Evolutionary conservation across 1,284 basidiomycete species (phyloP).

Genomic region (Peniophora sp.): DNA sequence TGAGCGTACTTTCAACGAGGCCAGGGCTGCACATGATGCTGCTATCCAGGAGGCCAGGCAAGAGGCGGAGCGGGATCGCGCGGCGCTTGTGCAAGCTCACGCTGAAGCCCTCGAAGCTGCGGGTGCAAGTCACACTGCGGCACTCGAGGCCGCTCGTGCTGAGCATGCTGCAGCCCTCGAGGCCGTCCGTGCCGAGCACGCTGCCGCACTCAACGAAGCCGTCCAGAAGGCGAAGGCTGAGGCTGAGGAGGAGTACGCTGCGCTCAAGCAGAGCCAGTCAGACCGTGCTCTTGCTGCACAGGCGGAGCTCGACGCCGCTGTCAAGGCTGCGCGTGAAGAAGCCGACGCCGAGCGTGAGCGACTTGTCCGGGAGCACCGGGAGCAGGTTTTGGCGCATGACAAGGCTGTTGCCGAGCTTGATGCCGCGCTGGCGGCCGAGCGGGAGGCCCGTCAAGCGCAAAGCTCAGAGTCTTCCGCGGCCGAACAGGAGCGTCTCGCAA

Average conservation of each 20-base stretch:
- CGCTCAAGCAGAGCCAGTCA: not conserved
- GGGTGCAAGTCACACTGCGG: not conserved
- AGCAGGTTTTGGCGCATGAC: conserved; percentile 7
- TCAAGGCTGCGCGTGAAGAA: conserved; percentile 6
- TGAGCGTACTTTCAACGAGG: conserved; percentile 3
- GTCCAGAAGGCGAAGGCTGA: not conserved
- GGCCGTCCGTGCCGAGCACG: conserved; percentile 1
- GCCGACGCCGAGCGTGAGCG: conserved; percentile 3
- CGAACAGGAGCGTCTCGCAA: conserved; percentile 26
- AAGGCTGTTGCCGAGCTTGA: conserved; percentile 9
- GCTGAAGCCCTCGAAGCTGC: conserved; percentile 15
- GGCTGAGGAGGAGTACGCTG: not conserved
- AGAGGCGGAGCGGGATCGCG: not conserved
- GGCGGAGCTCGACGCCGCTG: conserved; percentile 4
- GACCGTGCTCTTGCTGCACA: conserved; percentile 1
- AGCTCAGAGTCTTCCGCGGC: conserved; percentile 19
- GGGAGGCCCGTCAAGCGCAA: conserved; percentile 19
- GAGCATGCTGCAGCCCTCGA: conserved; percentile 15
- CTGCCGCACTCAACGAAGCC: not conserved
- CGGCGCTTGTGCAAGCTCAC: conserved; percentile 5
- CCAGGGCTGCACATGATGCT: not conserved
- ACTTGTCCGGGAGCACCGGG: not conserved
- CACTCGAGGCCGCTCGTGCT: not conserved
- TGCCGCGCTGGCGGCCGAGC: conserved; percentile 9
- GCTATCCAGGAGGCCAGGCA: not conserved